Conservation (phyloP, 2,329 filamentous ascomycete species). For the Hypomyces perniciosus region DNA sequence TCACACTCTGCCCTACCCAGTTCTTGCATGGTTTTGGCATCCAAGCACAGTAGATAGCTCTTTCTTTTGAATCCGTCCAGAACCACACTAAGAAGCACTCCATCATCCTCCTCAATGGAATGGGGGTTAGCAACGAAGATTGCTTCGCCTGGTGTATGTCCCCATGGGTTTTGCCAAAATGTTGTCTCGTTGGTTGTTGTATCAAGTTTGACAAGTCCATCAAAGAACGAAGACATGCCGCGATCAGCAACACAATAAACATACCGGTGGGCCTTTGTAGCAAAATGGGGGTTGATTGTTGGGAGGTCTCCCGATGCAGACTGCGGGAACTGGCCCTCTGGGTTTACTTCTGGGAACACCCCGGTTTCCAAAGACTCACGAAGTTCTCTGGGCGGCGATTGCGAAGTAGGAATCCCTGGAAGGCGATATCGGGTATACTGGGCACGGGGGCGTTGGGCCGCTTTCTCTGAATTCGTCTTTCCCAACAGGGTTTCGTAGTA, state of each 20-base stretch:
- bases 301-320: slow-evolving; percentile 45
- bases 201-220: slow-evolving; percentile 56
- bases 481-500: slow-evolving; percentile 55
- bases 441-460: background rate
- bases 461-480: background rate
- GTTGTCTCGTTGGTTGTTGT: slow-evolving; percentile 38
- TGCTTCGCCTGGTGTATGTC: slow-evolving; percentile 57
- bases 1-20: slow-evolving; percentile 52
- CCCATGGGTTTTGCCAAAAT: slow-evolving; percentile 45
- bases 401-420: background rate
- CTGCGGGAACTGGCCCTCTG: background rate
- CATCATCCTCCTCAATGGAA: slow-evolving; percentile 46
- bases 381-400: background rate
- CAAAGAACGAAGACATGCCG: slow-evolving; percentile 49
- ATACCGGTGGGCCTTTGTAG: slow-evolving; percentile 46
- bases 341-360: background rate
- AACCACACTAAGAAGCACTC: slow-evolving; percentile 50
- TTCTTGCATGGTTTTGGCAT: slow-evolving; percentile 52
- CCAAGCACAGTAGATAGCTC: slow-evolving; percentile 56
- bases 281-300: slow-evolving; percentile 51
- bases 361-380: background rate
- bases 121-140: slow-evolving; percentile 47
- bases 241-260: slow-evolving; percentile 48
- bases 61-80: slow-evolving; percentile 46
- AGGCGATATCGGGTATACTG: background rate